A percentile compares a stretch with the other conserved stretches of the same genome.
Evolutionary conservation across 495 filamentous ascomycete genomes (phyloP).

Genomic region (Hyaloscypha bicolor): DNA sequence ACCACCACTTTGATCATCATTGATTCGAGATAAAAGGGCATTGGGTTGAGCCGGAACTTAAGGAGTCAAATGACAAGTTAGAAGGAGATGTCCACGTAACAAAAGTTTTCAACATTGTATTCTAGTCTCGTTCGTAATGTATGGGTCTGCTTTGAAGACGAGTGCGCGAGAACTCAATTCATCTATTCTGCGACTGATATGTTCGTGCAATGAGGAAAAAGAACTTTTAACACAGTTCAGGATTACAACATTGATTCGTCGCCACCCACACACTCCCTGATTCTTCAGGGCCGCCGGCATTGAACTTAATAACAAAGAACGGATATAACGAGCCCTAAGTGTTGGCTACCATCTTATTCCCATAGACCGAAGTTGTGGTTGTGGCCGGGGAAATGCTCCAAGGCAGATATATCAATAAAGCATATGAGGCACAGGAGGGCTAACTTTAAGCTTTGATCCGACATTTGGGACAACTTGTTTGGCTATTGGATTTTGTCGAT

Average conservation of each 20-base stretch:
- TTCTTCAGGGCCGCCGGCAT: conserved; percentile 24
- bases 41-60: no score
- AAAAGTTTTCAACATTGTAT: no score
- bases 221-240: no score
- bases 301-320: conserved; percentile 38
- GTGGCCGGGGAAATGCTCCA: conserved; percentile 22
- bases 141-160: no score
- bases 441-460: conserved; percentile 29
- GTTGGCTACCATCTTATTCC: conserved; percentile 27
- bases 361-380: conserved; percentile 31
- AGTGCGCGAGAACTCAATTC: no score
- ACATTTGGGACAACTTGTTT: conserved; percentile 26
- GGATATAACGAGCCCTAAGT: conserved; percentile 30
- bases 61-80: no score
- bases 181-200: no score
- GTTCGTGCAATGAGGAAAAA: no score
- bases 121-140: no score
- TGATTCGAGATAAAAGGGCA: no score
- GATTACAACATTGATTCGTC: conserved; percentile 39
- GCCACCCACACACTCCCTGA: conserved; percentile 34
- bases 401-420: conserved; percentile 30
- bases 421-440: conserved; percentile 31
- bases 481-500: conserved; percentile 26
- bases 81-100: no score
- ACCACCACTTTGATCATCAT: no score